Evolutionary conservation across 441 rosid species (phyloP).

Genomic region (Syzygium malaccense): DNA sequence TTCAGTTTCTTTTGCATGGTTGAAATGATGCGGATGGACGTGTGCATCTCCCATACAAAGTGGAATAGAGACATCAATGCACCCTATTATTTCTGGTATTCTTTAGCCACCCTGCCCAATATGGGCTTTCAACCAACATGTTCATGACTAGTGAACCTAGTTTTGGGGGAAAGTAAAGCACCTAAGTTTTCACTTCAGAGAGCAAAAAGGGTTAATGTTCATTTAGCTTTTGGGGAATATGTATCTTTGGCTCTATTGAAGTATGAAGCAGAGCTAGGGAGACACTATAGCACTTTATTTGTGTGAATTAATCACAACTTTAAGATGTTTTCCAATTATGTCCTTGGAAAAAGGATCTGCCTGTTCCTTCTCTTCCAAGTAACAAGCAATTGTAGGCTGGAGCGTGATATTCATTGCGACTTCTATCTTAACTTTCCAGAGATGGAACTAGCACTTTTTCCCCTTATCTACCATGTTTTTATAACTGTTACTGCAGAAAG

Average conservation of each 20-base stretch:
- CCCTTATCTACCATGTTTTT: background rate
- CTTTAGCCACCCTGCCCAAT: background rate
- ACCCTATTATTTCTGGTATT: background rate
- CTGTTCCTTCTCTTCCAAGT: background rate
- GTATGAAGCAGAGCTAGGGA: background rate
- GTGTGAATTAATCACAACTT: background rate
- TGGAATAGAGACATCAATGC: background rate
- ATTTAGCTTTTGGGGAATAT: background rate
- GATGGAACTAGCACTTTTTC: background rate
- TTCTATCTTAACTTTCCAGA: background rate
- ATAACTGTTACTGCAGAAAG: background rate
- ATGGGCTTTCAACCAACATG: background rate
- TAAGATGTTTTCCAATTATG: background rate
- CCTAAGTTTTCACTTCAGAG: background rate
- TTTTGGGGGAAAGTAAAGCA: background rate
- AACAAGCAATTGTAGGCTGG: background rate
- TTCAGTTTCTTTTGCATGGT: background rate
- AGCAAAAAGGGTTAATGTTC: background rate
- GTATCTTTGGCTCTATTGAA: background rate
- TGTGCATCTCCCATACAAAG: background rate
- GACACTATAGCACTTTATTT: background rate
- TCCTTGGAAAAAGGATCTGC: background rate
- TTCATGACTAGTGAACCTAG: background rate
- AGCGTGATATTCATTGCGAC: background rate
- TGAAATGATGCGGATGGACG: background rate